Percentiles rank a stretch among this genome's conserved stretches.
Conservation (phyloP, 1,284 basidiomycete species). For the Boletus mariae region DNA sequence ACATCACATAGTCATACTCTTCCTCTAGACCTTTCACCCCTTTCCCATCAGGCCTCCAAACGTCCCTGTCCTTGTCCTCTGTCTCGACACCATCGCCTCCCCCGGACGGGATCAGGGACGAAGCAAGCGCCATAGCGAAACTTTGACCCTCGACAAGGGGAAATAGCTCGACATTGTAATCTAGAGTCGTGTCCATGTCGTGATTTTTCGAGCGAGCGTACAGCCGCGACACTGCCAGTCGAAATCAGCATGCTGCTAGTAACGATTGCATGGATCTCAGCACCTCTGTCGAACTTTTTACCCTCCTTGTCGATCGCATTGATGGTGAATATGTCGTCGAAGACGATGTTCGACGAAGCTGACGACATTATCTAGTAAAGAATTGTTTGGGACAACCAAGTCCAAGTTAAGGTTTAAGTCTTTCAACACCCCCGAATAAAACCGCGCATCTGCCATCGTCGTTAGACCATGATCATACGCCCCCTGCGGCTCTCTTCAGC, state of each 20-base stretch:
- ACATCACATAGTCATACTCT: conserved; percentile 99
- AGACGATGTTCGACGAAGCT: conserved; percentile 71
- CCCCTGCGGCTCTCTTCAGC: no score
- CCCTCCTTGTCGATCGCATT: conserved; percentile 87
- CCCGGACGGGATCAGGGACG: conserved; percentile 70
- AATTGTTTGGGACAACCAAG: not conserved
- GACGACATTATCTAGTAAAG: conserved; percentile 47
- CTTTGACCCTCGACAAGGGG: conserved; percentile 66
- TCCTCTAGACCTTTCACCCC: conserved; percentile 86
- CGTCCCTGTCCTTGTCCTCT: conserved; percentile 70
- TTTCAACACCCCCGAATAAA: no score
- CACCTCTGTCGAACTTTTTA: conserved; percentile 96
- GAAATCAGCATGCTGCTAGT: conserved; percentile 1
- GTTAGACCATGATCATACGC: no score
- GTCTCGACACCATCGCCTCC: conserved; percentile 44
- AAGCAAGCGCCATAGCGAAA: conserved; percentile 84
- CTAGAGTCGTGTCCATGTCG: conserved; percentile 85
- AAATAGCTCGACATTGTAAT: conserved; percentile 89
- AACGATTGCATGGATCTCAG: conserved; percentile 18
- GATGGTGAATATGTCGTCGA: conserved; percentile 89
- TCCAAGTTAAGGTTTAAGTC: no score
- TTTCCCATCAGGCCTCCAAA: conserved; percentile 88
- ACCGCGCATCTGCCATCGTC: no score
- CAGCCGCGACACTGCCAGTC: conserved; percentile 69
- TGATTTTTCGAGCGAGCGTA: conserved; percentile 83